Evolutionary conservation across 371 early-diverging fungal species (phyloP), one percentile per base, ranked within the genome.

Genomic region (Mortierella sp.): DNA sequence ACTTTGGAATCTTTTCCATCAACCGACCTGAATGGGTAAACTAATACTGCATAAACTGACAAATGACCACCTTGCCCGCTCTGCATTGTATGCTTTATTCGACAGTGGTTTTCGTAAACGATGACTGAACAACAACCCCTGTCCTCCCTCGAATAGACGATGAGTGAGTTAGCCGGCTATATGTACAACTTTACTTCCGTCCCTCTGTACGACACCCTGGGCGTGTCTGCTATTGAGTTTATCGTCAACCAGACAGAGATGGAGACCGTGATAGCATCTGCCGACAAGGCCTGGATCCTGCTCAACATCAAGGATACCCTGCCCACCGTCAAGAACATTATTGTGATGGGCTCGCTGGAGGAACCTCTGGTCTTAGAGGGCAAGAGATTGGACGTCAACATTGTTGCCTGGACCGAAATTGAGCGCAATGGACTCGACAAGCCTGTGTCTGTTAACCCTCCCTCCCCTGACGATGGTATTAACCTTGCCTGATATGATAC

Each of bases 201-300:
- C 14, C 98, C 99, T 7, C 90, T 99, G 55, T 99, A 99, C 89
- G 98, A 99, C 86, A 99, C 99, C 8, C 91, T 99, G 56, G 99
- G 99, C 16, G 90, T 92, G 18, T 91, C 92, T 5, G 92, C 95
- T 0, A 91, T 95, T 29, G 92, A 91, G 79, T 92, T 90, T 75
- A 93, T 96, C 56, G 88, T 94, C 32, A 91, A 91, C 71, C 95
- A 96, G 70, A 90, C 95, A 18, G 95, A 96, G 80, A 90, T 97
- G 81, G 82, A 93, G 65, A 90, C 92, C 24, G 88, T 98, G 44
- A 88, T 98, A 49, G 93, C 94, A 27, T 92, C 91, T 88, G 72
- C 93, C 68, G 98, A 98, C 88, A 98, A 98, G 84, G 89, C 95
- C 29, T 88, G 90, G 56, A 91, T 91, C 55, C 89, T 97, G 74